Base-by-base conservation (phyloP, 2,329 filamentous ascomycete genomes). In the Aureobasidium sp. region DNA sequence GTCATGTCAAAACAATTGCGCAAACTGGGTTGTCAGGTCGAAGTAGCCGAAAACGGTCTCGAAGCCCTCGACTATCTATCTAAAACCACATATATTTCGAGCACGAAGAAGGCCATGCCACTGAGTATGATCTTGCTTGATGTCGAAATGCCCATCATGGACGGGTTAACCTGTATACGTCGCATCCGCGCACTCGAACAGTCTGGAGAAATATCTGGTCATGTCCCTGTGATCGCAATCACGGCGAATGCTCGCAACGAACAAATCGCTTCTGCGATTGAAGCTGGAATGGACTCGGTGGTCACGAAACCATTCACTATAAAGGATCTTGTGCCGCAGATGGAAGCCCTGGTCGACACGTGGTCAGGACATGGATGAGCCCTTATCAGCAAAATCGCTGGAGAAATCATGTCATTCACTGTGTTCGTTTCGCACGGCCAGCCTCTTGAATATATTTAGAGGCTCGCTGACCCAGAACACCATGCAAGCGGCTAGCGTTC, bases 61-160 rank as follows among this genome's bases (percentile, higher is more conserved):
- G 73, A 77, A 62, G 71, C 71, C 0, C 66, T 77, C 0, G 68
- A 71, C 2, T 70, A 72, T 35, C 62, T 76, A 3, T 63, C 66
- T 1, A 68, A 62, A 24, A 74, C 67, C 5, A 48, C 24, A 1
- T 45, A 35, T 22, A 47, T 33, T 2, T 29, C 31, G 15, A 63
- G 61, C n/a, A 39, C 37, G 7, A 19, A 29, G 5, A 27, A 29
- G 17, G 33, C 24, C 5, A 60, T 27, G 11, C 49, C 44, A 4
- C 50, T 73, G 5, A 68, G 67, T 40, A 67, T 91, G 52, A 85
- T 92, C 15, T 73, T 92, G 9, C 91, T 92, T 87, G 89, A 92
- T 70, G 78, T 91, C 49, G 88, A 91, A 69, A 92, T 92, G 89
- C 89, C 89, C 0, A 80, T 91, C 42, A 91, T 91, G 88, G 87